Conservation (phyloP, 2,329 filamentous ascomycete species). For the Aspergillus brunneoviolaceus region DNA sequence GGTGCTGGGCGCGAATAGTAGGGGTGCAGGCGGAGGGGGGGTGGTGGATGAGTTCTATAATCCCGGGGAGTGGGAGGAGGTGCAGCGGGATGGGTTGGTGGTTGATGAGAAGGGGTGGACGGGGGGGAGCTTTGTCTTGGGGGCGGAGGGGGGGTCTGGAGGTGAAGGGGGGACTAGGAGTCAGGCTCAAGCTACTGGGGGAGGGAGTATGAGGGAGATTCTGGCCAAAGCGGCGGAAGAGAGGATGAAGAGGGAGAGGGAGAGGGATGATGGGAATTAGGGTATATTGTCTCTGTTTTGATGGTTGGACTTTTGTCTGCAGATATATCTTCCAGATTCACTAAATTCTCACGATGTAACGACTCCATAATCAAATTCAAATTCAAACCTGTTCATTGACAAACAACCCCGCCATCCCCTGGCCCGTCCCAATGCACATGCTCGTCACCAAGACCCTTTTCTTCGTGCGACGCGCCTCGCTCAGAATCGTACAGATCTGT, state of each 20-base stretch:
- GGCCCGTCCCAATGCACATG: slow-evolving; percentile 75
- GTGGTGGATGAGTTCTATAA: slow-evolving; percentile 56
- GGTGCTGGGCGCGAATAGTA: slow-evolving; percentile 49
- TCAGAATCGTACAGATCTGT: slow-evolving; percentile 87
- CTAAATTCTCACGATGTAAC: neutral
- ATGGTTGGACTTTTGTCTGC: neutral
- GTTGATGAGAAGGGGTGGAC: slow-evolving; percentile 75
- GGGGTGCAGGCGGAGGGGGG: slow-evolving; percentile 43
- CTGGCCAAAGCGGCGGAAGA: slow-evolving; percentile 74
- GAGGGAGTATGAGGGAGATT: slow-evolving; percentile 70
- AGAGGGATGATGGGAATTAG: slow-evolving; percentile 40
- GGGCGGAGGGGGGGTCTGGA: slow-evolving; percentile 51
- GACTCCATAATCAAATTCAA: neutral
- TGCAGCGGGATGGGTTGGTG: slow-evolving; percentile 51
- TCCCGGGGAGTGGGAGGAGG: slow-evolving; percentile 55
- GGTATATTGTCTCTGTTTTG: slow-evolving; percentile 12
- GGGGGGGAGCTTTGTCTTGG: slow-evolving; percentile 74
- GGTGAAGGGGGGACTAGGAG: slow-evolving; percentile 21
- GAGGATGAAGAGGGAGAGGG: slow-evolving; percentile 54
- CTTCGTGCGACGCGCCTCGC: slow-evolving; percentile 77
- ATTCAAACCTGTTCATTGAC: slow-evolving; percentile 59
- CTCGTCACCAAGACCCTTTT: slow-evolving; percentile 90
- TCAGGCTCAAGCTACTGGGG: slow-evolving; percentile 16
- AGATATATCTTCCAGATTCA: no score
- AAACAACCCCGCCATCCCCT: slow-evolving; percentile 66